Base-by-base conservation (phyloP, 1,284 basidiomycete genomes). In the Moesziomyces aphidis region DNA sequence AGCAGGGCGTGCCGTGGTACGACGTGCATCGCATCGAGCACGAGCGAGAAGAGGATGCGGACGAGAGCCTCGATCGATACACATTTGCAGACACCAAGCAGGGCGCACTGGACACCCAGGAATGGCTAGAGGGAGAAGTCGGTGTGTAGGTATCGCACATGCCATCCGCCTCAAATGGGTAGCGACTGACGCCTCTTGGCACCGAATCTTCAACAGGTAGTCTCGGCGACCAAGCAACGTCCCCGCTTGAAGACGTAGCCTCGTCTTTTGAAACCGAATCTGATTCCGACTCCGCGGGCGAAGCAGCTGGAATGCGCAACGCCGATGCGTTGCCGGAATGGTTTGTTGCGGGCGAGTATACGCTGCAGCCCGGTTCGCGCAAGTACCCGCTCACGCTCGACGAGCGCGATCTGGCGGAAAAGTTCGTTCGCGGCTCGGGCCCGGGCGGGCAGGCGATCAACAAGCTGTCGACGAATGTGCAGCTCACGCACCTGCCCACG, bases 401-500 rank as follows among this genome's bases (percentile, higher is more conserved):
- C 62, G 79, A 82, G 59, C 48, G 53, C 17, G 57, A 84, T 22
- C 64, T 84, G 1, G 43, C 63, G 1, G 83, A 84, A 63, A 74
- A 74, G 22, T 84, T 84, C 53, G 75, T 79, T n/a, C 75, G 83
- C 9, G 83, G 83, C 21, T 77, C 73, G 0, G 83, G 83, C 0
- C 78, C 79, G 0, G 83, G 83, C 13, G 83, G 83, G 3, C 83
- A 85, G 62, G 80, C 79, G 2, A 83, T 85, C 69, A 85, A 85
- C 68, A 83, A 82, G 72, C 66, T 77, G 26, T 71, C 75, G 21
- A 79, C 68, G 44, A 81, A 79, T 31, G 80, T 82, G 7, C 72
- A 76, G 44, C 73, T 83, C 9, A 64, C 69, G 0, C 81, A 83
- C 54, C 34, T 60, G 5, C 81, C 81, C 1, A 83, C 81, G 2